Evolutionary conservation across 108 stramenopile genomes (phyloP), one percentile per base, ranked within the genome.

Genomic region (Skeletonema costatum): DNA sequence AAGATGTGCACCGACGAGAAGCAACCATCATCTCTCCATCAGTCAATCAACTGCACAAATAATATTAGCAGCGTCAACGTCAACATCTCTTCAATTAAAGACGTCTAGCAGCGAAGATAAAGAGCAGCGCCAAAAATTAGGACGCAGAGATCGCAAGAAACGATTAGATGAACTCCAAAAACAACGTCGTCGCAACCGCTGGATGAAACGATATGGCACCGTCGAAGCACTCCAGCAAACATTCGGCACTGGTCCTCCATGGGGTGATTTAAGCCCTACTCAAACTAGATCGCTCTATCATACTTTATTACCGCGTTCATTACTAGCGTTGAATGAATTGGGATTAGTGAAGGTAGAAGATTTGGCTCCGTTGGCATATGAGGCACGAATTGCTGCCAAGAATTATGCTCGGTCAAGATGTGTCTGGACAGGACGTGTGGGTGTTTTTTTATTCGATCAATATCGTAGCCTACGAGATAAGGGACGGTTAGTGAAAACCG

Each of bases 391-490:
- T 17, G 87, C 89, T 13, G 87, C 88, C 21, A 85, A 87, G 31
- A 56, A 87, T 5, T 90, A 90, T 75, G 84, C 88, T 31, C 62
- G 89, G 33, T 85, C 88, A 51, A 44, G 89, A 66, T 90, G 89
- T 53, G 46, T 77, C 25, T 70, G 88, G 46, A 87, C 87, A 5
- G 85, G 78, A 7, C 66, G 89, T 6, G 53, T 90, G 4, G 60
- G 79, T 10, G 73, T 86, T 2, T 66, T 65, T 11, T 19, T 85
- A 39, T 90, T 86, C 64, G 89, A 90, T 71, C 86, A 88, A 21
- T 86, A 85, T 32, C 61, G 88, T 11, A 84, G 83, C 50, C 44
- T 86, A 4, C 62, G 84, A 36, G 84, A 85, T 38, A 66, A 83
- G 21, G 87, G 88, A n/a, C 78, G 75, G 14, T 41, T 64, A 11